Evolutionary conservation across 2,329 filamentous ascomycete species (phyloP), one percentile per base, ranked within the genome.

Genomic region (Zymoseptoria crescenta): DNA sequence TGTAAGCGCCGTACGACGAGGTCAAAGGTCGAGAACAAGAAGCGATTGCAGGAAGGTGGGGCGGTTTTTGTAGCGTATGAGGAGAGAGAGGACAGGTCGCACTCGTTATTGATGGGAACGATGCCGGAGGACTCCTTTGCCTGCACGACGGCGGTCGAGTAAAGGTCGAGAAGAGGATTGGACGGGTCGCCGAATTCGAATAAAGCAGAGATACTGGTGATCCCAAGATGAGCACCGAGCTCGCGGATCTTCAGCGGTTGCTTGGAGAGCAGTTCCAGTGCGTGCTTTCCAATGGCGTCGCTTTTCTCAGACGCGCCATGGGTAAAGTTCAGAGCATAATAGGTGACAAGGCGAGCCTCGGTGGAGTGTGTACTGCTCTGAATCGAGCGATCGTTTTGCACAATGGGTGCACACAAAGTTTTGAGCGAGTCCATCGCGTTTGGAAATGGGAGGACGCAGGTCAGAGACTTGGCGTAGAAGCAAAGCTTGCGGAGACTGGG

Each of bases 401-500:
- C 56, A 10, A 73, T 66, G 0, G 81, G 80, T 54, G 77, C 77
- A 64, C 92, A 86, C 0, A 92, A 72, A 0, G 86, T 89, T 70
- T 86, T 78, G 45, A 92, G 84, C 0, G 82, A 88, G 54, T 90
- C 87, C 4, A 81, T 79, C 0, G 87, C 84, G n/a, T 84, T 86
- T 0, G 73, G 70, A 59, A 93, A 93, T 0, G 86, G 85, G 1
- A 84, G 79, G 0, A 83, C 77, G 0, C 88, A 88, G 28, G 84
- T 88, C 0, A 93, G 77, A 0, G 85, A 85, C 61, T 89, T 89
- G 0, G 80, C 75, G 64, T 91, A 93, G 60, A 84, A 89, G 66
- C 83, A 91, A 0, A 92, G 73, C 69, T 93, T 88, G 58, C 87
- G 83, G 0, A 91, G 73, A 0, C 89, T 86, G 0, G 87, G 87